These are phyloP conservation scores for Begonia fuchsioides DNA, from an alignment of 306 rosid species.

Conservation along the genomic window DNA sequence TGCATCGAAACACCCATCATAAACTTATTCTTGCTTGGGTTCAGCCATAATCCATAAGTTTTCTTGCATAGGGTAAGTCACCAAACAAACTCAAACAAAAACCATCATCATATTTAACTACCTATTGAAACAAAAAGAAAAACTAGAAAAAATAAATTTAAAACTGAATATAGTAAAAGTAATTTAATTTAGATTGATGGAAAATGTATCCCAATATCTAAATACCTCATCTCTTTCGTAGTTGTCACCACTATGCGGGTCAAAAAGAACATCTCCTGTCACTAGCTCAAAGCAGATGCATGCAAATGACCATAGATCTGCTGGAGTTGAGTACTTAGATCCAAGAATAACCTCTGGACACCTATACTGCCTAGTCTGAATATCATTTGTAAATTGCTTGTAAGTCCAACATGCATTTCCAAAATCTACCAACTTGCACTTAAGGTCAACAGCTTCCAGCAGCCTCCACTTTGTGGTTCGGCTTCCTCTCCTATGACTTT, in stretches of 20 bases:
- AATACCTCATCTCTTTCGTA: slow-evolving; percentile 79
- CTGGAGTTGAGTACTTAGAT: slow-evolving; percentile 68
- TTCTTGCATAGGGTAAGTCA: too few species aligned
- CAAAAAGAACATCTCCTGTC: slow-evolving; percentile 80
- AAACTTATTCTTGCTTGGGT: too few species aligned
- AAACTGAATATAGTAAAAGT: too few species aligned
- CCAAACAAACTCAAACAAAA: too few species aligned
- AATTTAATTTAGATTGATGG: background rate
- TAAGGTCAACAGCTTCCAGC: slow-evolving; percentile 43
- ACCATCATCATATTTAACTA: too few species aligned
- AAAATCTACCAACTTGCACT: slow-evolving; percentile 80
- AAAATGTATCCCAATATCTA: too few species aligned
- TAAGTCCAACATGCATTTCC: slow-evolving; percentile 90
- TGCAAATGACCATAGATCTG: slow-evolving; percentile 87
- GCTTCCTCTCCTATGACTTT: slow-evolving; percentile 36
- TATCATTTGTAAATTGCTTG: slow-evolving; percentile 73
- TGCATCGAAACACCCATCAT: too few species aligned
- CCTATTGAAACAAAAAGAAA: too few species aligned
- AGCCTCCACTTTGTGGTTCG: slow-evolving; percentile 48
- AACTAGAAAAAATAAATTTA: too few species aligned
- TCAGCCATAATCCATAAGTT: too few species aligned
- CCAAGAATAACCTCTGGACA: slow-evolving; percentile 92
- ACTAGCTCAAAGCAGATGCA: slow-evolving; percentile 85
- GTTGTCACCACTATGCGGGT: slow-evolving; percentile 83
- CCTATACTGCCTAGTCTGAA: slow-evolving; percentile 82